Evolutionary conservation across 371 early-diverging fungal genomes (phyloP).

Genomic region (Rhizopus stolonifer): DNA sequence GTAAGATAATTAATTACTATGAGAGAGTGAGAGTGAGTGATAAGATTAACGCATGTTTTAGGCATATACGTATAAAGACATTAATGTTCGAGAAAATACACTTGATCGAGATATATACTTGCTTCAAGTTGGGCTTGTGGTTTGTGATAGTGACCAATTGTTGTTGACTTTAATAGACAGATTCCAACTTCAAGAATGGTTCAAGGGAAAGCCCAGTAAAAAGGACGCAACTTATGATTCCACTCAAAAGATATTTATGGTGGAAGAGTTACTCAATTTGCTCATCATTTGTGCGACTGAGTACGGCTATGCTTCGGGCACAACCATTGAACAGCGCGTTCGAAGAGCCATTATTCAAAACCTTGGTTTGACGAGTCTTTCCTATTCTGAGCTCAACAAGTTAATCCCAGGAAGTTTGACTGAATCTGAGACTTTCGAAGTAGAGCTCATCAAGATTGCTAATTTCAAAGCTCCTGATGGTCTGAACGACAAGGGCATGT

Average conservation of each 20-base stretch:
- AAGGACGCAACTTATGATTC: slow-evolving; percentile 60
- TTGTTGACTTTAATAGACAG: slow-evolving; percentile 76
- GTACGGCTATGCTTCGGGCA: slow-evolving; percentile 67
- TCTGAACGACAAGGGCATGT: slow-evolving; percentile 78
- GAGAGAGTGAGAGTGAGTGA: background rate
- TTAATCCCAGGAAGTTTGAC: slow-evolving; percentile 80
- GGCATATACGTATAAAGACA: slow-evolving; percentile 76
- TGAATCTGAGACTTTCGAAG: slow-evolving; percentile 76
- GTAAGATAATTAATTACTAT: slow-evolving; percentile 22
- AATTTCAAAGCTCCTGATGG: slow-evolving; percentile 83
- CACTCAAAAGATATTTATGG: slow-evolving; percentile 67
- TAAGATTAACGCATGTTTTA: slow-evolving; percentile 24
- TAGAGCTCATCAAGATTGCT: slow-evolving; percentile 72
- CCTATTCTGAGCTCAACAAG: slow-evolving; percentile 85
- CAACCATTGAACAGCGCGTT: slow-evolving; percentile 71
- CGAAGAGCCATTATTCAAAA: slow-evolving; percentile 88
- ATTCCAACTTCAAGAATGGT: slow-evolving; percentile 83
- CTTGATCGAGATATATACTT: slow-evolving; percentile 83
- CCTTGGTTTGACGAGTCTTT: slow-evolving; percentile 63
- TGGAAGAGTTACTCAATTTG: slow-evolving; percentile 85
- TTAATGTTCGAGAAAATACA: slow-evolving; percentile 76
- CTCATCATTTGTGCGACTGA: slow-evolving; percentile 84
- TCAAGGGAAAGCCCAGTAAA: slow-evolving; percentile 59
- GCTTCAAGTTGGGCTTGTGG: slow-evolving; percentile 70
- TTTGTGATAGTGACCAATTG: slow-evolving; percentile 73